Percentiles rank a stretch among this genome's conserved stretches.
These are phyloP conservation scores for Lasiosphaeriaceae sp. DNA, from an alignment of 495 filamentous ascomycete species.

Conservation along the genomic window DNA sequence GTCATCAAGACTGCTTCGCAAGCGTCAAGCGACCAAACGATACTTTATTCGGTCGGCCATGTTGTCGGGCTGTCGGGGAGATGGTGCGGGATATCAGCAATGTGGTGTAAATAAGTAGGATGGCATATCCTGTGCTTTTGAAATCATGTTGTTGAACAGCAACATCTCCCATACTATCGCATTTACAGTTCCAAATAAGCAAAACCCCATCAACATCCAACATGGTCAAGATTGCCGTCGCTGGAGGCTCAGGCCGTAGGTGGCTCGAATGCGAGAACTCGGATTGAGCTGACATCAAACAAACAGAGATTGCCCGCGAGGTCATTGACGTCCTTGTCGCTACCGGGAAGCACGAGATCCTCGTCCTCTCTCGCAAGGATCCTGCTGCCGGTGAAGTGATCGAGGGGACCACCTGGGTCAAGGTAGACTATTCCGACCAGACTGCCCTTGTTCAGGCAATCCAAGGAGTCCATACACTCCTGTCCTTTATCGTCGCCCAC, in stretches of 20 bases:
- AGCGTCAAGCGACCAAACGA: too few species aligned
- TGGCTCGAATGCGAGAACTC: neutral
- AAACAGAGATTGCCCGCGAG: constrained; percentile 50
- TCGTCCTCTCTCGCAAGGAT: constrained; percentile 41
- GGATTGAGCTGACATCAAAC: neutral
- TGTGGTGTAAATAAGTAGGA: too few species aligned
- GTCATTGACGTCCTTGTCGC: constrained; percentile 51
- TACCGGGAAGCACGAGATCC: constrained; percentile 49
- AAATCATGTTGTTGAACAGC: too few species aligned
- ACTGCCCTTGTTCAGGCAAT: constrained; percentile 34
- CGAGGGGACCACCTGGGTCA: constrained; percentile 32
- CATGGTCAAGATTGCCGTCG: constrained; percentile 56
- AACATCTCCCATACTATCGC: neutral
- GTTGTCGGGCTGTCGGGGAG: too few species aligned
- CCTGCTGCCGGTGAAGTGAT: constrained; percentile 5
- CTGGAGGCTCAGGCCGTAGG: constrained; percentile 51
- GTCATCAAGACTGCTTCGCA: too few species aligned
- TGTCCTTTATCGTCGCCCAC: constrained; percentile 48
- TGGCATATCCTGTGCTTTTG: too few species aligned
- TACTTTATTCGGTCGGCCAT: too few species aligned
- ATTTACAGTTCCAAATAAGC: neutral
- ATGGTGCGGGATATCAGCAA: too few species aligned
- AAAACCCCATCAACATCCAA: neutral
- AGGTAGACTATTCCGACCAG: constrained; percentile 42
- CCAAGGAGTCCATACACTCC: constrained; percentile 48